phyloP scores from a whole-genome alignment of 129 eudicot species.

The Glebionis coronaria region DNA sequence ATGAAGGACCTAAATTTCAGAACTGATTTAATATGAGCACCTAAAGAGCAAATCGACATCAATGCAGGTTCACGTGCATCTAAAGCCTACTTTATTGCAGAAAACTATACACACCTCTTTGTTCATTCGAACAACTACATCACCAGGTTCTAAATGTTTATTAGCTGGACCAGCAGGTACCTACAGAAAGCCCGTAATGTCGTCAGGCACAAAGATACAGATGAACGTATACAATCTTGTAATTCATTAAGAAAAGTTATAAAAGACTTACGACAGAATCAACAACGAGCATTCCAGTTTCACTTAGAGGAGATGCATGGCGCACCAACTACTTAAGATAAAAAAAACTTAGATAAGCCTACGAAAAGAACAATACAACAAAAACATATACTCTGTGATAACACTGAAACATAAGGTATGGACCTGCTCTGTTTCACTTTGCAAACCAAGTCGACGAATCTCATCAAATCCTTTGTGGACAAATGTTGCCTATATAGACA shows the following conservation, averaged over 20 bases:
- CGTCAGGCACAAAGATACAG: constrained; percentile 7
- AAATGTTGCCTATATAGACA: constrained; percentile 70
- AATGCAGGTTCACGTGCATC: constrained; percentile 1
- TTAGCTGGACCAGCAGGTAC: constrained; percentile 99
- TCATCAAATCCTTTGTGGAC: constrained; percentile 98
- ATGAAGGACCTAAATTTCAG: no score
- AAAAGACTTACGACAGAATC: constrained; percentile 80
- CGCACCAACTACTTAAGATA: constrained; percentile 66
- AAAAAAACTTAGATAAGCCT: constrained; percentile 17
- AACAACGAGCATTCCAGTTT: constrained; percentile 98
- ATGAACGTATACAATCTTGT: neutral
- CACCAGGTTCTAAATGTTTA: constrained; percentile 84
- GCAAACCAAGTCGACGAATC: constrained; percentile 91
- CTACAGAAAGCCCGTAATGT: constrained; percentile 40
- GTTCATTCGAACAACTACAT: constrained; percentile 79
- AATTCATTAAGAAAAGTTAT: constrained; percentile 12
- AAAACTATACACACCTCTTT: constrained; percentile 57
- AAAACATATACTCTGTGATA: no score
- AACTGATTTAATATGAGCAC: neutral
- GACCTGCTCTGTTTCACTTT: constrained; percentile 84
- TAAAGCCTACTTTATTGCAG: neutral
- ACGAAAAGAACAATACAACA: neutral
- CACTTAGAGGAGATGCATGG: constrained; percentile 79
- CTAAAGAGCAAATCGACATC: constrained; percentile 1
- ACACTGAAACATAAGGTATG: neutral